Conservation (phyloP, 805 yeast genomes). For the Wickerhamiella cacticola region DNA sequence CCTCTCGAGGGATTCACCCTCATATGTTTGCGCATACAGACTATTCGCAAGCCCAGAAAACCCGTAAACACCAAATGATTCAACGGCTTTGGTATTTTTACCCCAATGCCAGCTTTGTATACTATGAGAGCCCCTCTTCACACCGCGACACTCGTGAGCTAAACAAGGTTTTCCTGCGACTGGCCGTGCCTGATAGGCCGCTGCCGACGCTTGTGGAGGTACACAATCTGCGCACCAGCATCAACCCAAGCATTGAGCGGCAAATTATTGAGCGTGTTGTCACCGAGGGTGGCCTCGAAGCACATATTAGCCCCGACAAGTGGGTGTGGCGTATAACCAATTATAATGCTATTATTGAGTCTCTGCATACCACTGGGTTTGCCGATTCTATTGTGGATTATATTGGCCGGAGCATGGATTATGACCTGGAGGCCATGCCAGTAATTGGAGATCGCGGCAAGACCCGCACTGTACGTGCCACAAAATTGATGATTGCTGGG, state of each 20-base stretch:
- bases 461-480: background rate
- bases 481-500: background rate
- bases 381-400: background rate
- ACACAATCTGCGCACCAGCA: background rate
- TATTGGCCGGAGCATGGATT: background rate
- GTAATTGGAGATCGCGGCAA: background rate
- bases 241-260: conserved; percentile 18
- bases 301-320: conserved; percentile 6
- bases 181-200: conserved; percentile 14
- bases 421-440: background rate
- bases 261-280: conserved; percentile 16
- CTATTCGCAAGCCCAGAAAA: conserved; percentile 9
- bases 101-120: conserved; percentile 12
- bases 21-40: conserved; percentile 19
- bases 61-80: conserved; percentile 15
- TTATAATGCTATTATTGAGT: background rate
- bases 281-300: background rate
- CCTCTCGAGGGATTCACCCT: conserved; percentile 12
- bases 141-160: conserved; percentile 14
- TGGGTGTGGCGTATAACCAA: conserved; percentile 12
- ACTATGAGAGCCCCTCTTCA: conserved; percentile 15
- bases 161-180: conserved; percentile 9
- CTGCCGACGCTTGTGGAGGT: conserved; percentile 11
- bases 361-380: background rate
- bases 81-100: conserved; percentile 17